phyloP scores from a whole-genome alignment of 805 yeast genomes.

The Candida dajiaensis region DNA sequence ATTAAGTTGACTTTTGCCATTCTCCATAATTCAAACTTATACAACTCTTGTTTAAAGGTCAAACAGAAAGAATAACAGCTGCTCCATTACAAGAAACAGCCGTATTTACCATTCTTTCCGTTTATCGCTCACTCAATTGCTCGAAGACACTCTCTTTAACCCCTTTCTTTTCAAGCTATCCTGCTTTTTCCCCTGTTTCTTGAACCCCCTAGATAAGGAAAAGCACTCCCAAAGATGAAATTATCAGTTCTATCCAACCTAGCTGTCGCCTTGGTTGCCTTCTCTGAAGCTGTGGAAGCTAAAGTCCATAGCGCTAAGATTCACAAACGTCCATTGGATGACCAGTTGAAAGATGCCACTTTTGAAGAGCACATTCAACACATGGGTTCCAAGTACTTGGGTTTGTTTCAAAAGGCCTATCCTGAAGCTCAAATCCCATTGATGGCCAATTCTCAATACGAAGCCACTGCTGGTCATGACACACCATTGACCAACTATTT shows the following conservation, averaged over 20 bases:
- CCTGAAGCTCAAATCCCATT: constrained; percentile 32
- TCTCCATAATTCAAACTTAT: not conserved
- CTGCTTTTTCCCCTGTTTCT: not conserved
- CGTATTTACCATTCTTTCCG: not conserved
- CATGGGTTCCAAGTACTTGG: constrained; percentile 57
- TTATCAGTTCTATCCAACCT: constrained; percentile 17
- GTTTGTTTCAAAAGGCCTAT: constrained; percentile 39
- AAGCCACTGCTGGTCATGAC: constrained; percentile 47
- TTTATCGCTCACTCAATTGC: not conserved
- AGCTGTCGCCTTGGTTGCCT: constrained; percentile 21
- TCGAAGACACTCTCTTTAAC: not conserved
- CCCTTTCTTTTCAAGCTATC: not conserved
- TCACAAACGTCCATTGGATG: constrained; percentile 52
- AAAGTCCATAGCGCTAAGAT: constrained; percentile 51
- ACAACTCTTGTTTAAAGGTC: not conserved
- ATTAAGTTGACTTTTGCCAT: not conserved
- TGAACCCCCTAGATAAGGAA: not conserved
- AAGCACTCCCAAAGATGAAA: constrained; percentile 13
- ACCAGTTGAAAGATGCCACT: constrained; percentile 44
- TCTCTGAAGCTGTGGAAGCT: constrained; percentile 44
- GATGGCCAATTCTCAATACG: constrained; percentile 7
- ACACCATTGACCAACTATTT: constrained; percentile 87
- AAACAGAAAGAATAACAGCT: not conserved
- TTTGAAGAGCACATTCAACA: constrained; percentile 50
- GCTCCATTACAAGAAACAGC: not conserved